phyloP scores from a whole-genome alignment of 352 stramenopile genomes.

The Phytophthora brassicae region DNA sequence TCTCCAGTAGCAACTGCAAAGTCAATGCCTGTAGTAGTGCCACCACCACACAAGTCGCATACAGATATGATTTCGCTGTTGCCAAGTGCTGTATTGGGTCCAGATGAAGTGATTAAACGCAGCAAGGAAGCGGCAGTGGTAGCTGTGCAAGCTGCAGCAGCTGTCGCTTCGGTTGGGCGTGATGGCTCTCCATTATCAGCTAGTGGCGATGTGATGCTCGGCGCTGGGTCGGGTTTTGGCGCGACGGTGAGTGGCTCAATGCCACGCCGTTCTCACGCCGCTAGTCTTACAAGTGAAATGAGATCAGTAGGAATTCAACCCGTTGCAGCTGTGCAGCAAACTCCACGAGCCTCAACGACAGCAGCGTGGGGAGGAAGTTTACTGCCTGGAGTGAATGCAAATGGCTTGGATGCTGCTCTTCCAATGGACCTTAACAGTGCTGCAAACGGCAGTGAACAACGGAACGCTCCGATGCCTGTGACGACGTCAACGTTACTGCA shows the following conservation, averaged over 20 bases:
- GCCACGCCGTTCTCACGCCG: constrained; percentile 45
- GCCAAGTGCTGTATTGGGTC: constrained; percentile 46
- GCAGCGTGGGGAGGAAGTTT: constrained; percentile 37
- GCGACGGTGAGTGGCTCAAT: constrained; percentile 35
- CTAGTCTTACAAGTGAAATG: constrained; percentile 36
- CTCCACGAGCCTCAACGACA: constrained; percentile 9
- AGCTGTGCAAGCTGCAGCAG: constrained; percentile 69
- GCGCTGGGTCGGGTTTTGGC: constrained; percentile 48
- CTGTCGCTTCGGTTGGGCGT: constrained; percentile 57
- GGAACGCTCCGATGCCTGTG: constrained; percentile 55
- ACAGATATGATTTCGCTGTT: constrained; percentile 72
- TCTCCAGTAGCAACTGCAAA: constrained; percentile 18
- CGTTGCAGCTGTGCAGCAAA: constrained; percentile 10
- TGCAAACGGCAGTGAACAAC: constrained; percentile 14
- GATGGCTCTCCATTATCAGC: constrained; percentile 50
- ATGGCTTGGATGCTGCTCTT: constrained; percentile 11
- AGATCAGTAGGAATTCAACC: constrained; percentile 18
- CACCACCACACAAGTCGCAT: constrained; percentile 78
- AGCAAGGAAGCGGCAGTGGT: constrained; percentile 80
- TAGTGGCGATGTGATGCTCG: constrained; percentile 52
- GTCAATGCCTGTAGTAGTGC: constrained; percentile 36
- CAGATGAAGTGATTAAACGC: constrained; percentile 87
- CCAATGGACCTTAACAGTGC: constrained; percentile 22
- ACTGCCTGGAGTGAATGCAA: constrained; percentile 25
- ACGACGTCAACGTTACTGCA: constrained; percentile 80